phyloP scores from a whole-genome alignment of 1,284 basidiomycete genomes.

The Hypsizygus ulmarius region DNA sequence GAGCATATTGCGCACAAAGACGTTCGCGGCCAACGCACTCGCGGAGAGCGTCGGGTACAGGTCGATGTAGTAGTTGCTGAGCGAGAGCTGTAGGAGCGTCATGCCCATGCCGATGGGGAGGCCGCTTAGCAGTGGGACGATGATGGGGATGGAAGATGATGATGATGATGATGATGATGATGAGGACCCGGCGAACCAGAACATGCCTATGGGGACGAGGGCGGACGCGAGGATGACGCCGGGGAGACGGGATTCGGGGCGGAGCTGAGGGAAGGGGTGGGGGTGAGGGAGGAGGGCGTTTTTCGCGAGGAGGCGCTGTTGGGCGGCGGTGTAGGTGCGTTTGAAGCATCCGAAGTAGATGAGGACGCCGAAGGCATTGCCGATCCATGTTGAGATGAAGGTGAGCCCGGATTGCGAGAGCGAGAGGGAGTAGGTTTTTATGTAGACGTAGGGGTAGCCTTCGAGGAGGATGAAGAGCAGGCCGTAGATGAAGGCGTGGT shows the following conservation, averaged over 20 bases:
- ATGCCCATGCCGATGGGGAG: slow-evolving; percentile 3
- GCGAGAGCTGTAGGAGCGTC: slow-evolving; percentile 32
- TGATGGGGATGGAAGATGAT: background rate
- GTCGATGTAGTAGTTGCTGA: slow-evolving; percentile 64
- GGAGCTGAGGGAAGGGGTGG: background rate
- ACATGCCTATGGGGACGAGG: slow-evolving; percentile 32
- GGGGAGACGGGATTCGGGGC: slow-evolving; percentile 9
- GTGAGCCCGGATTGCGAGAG: slow-evolving; percentile 10
- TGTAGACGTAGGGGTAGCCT: slow-evolving; percentile 12
- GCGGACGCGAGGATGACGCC: slow-evolving; percentile 8
- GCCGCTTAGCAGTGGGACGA: slow-evolving; percentile 8
- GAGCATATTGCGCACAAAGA: slow-evolving; percentile 10
- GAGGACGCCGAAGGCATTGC: slow-evolving; percentile 1
- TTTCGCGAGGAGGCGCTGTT: background rate
- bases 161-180: slow-evolving; percentile 8
- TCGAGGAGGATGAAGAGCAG: slow-evolving; percentile 13
- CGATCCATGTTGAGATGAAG: slow-evolving; percentile 7
- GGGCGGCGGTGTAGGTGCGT: slow-evolving; percentile 2
- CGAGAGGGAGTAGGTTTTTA: slow-evolving; percentile 10
- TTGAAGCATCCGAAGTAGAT: slow-evolving; percentile 12
- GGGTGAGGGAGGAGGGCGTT: slow-evolving; percentile 1
- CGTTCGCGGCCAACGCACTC: slow-evolving; percentile 52
- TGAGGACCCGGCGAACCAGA: slow-evolving; percentile 47
- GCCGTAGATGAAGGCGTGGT: slow-evolving; percentile 12
- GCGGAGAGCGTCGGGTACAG: slow-evolving; percentile 61